phyloP scores from a whole-genome alignment of 1,284 basidiomycete species.

The Heliocybe sulcata region DNA sequence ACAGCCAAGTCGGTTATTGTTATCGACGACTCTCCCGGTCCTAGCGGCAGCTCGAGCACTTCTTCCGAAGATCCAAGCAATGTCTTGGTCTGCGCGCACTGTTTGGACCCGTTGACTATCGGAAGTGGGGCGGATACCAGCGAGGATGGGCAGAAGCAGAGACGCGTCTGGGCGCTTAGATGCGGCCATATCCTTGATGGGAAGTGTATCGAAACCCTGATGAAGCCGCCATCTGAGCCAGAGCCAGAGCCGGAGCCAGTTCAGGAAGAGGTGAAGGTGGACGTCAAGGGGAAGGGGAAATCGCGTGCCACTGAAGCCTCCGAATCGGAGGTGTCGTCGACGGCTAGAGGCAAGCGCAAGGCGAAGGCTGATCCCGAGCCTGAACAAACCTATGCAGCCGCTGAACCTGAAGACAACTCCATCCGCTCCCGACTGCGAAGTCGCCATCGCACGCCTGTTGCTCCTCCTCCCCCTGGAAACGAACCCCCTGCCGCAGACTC shows the following conservation, averaged over 20 bases:
- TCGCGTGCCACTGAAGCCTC: background rate
- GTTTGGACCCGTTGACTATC: slow-evolving; percentile 47
- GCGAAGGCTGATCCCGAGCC: background rate
- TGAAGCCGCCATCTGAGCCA: slow-evolving; percentile 27
- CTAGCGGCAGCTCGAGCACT: slow-evolving; percentile 12
- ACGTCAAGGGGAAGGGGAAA: background rate
- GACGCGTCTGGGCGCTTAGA: slow-evolving; percentile 57
- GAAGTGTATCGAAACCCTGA: slow-evolving; percentile 54
- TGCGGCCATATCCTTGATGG: slow-evolving; percentile 76
- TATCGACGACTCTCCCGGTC: slow-evolving; percentile 10
- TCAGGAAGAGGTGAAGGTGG: background rate
- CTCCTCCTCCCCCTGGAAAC: background rate
- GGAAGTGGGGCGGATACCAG: slow-evolving; percentile 20
- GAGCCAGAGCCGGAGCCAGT: background rate
- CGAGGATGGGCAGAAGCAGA: slow-evolving; percentile 26
- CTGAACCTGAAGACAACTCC: background rate
- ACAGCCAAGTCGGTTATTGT: slow-evolving; percentile 8
- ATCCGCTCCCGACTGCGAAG: background rate
- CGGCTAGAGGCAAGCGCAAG: background rate
- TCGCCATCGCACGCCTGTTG: background rate
- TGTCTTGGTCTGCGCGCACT: slow-evolving; percentile 52
- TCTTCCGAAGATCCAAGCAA: slow-evolving; percentile 11
- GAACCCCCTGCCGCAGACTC: background rate
- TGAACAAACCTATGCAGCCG: background rate
- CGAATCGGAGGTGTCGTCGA: background rate